Evolutionary conservation across 2,329 filamentous ascomycete species (phyloP).

Genomic region (Diaporthe nobilis): DNA sequence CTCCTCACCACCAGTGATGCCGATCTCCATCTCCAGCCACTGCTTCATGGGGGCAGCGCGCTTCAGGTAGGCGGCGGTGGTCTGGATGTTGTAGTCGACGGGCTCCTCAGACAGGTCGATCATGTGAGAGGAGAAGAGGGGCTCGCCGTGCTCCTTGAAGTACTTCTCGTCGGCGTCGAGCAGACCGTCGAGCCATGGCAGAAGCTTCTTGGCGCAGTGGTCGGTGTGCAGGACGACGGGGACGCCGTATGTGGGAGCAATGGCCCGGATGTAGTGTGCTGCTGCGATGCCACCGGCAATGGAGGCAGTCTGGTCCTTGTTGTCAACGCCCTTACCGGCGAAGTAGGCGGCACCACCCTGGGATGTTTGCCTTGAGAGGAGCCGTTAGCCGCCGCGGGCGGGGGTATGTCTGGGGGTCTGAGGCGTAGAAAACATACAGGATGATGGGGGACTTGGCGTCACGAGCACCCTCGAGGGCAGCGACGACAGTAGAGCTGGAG

Average conservation of each 20-base stretch:
- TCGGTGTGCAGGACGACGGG: constrained; percentile 97
- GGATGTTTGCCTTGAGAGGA: constrained; percentile 74
- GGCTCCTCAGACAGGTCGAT: constrained; percentile 96
- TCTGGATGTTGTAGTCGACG: constrained; percentile 91
- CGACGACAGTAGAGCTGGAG: constrained; percentile 83
- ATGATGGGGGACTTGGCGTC: constrained; percentile 93
- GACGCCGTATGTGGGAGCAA: constrained; percentile 89
- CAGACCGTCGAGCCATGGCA: constrained; percentile 98
- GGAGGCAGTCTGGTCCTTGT: constrained; percentile 86
- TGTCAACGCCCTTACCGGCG: constrained; percentile 89
- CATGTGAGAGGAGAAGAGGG: constrained; percentile 98
- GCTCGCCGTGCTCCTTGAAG: constrained; percentile 94
- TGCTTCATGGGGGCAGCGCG: constrained; percentile 97
- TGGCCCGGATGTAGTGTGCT: constrained; percentile 91
- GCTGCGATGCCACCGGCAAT: constrained; percentile 89
- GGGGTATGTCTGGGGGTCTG: not conserved
- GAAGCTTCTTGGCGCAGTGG: constrained; percentile 99
- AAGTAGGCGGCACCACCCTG: constrained; percentile 96
- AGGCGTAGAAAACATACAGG: constrained; percentile 59
- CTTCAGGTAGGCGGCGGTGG: constrained; percentile 93
- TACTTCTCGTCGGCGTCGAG: constrained; percentile 93
- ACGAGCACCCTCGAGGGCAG: constrained; percentile 92
- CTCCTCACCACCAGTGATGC: constrained; percentile 97
- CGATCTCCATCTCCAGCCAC: constrained; percentile 98
- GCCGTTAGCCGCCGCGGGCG: not conserved